Evolutionary conservation across 495 filamentous ascomycete species (phyloP).

Genomic region (Annulohypoxylon stygium): DNA sequence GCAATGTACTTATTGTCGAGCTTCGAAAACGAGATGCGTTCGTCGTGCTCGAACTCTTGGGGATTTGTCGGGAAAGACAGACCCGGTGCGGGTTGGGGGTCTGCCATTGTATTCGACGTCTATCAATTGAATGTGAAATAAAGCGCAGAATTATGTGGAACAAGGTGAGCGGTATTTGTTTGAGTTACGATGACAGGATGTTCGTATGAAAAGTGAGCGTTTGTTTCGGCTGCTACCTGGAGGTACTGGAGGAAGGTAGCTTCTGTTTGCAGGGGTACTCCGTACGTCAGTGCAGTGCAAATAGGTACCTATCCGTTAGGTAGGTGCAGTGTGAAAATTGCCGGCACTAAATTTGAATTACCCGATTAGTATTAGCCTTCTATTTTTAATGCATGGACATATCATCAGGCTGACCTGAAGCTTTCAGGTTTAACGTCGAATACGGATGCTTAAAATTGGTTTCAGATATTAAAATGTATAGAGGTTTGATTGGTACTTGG

Average conservation of each 20-base stretch:
- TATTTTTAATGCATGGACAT: not conserved
- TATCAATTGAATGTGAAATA: constrained; percentile 2
- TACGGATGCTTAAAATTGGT: not conserved
- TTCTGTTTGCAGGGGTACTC: constrained; percentile 19
- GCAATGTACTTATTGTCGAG: constrained; percentile 83
- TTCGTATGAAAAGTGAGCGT: not conserved
- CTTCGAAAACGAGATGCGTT: constrained; percentile 87
- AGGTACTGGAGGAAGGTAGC: constrained; percentile 10
- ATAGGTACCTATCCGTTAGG: not conserved
- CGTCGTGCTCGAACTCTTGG: constrained; percentile 82
- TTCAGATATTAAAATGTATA: not conserved
- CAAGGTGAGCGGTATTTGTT: constrained; percentile 3
- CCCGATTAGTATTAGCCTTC: constrained; percentile 9
- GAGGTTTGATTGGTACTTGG: not conserved
- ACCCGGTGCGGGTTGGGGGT: constrained; percentile 37
- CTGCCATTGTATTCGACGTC: constrained; percentile 36
- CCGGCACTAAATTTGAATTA: not conserved
- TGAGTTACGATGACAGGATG: not conserved
- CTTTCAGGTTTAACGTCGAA: not conserved
- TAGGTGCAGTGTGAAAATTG: not conserved
- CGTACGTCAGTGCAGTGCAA: not conserved
- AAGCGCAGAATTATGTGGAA: not conserved
- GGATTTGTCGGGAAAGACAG: constrained; percentile 76
- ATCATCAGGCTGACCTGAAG: not conserved
- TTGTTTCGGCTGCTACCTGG: constrained; percentile 8